Conservation (phyloP, 352 stramenopile genomes). For the Phytophthora chlamydospora region DNA sequence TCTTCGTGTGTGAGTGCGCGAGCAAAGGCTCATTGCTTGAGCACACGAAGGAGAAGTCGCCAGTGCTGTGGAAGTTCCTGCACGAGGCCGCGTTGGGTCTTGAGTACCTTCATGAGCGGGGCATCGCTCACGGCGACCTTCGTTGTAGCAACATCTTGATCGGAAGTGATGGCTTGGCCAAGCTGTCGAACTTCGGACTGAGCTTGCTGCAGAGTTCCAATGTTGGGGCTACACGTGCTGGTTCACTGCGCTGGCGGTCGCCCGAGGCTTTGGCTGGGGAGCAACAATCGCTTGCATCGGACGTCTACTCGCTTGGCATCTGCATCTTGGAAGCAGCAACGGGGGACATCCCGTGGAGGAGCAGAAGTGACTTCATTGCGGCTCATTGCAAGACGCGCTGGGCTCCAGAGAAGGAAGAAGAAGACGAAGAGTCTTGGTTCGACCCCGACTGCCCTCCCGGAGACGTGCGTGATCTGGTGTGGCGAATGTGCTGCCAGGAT, state of each 20-base stretch:
- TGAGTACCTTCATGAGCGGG: slow-evolving; percentile 13
- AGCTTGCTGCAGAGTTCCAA: not conserved
- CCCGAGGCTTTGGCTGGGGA: slow-evolving; percentile 7
- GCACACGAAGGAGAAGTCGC: not conserved
- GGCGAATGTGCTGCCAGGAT: slow-evolving; percentile 8
- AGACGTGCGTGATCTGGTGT: slow-evolving; percentile 1
- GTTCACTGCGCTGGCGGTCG: not conserved
- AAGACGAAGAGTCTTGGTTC: not conserved
- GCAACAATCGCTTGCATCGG: not conserved
- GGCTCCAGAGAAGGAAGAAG: not conserved
- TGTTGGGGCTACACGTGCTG: not conserved
- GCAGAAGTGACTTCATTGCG: not conserved
- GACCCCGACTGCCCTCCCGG: no score
- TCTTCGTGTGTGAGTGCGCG: slow-evolving; percentile 16
- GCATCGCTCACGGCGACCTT: slow-evolving; percentile 1
- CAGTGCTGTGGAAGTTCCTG: slow-evolving; percentile 6
- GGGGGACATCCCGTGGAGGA: slow-evolving; percentile 4
- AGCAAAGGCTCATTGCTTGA: slow-evolving; percentile 6
- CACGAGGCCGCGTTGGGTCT: slow-evolving; percentile 15
- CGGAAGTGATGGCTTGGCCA: slow-evolving; percentile 4
- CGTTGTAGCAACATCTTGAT: slow-evolving; percentile 18
- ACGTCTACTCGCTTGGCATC: slow-evolving; percentile 25
- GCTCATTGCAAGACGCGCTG: not conserved
- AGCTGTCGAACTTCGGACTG: slow-evolving; percentile 13
- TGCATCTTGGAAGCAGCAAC: slow-evolving; percentile 20